These are phyloP conservation scores for Penicillium canariense DNA, from an alignment of 495 filamentous ascomycete species.

Conservation along the genomic window DNA sequence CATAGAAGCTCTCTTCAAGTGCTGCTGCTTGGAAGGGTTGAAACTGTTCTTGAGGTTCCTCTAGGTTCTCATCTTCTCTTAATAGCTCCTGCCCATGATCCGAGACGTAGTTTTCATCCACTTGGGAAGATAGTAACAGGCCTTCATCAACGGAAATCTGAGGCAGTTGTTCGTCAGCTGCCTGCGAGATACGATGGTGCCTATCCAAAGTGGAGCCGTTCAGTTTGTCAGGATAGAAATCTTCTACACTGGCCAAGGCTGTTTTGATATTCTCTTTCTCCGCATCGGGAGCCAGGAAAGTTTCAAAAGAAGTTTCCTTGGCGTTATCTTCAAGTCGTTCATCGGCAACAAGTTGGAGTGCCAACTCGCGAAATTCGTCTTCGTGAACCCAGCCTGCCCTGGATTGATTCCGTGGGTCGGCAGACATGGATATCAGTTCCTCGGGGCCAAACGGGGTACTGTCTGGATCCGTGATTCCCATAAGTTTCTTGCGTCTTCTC, in stretches of 20 bases:
- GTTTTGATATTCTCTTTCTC: conserved; percentile 66
- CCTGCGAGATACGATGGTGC: not conserved
- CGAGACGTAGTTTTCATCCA: conserved; percentile 5
- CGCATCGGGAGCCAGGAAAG: conserved; percentile 53
- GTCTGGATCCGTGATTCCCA: conserved; percentile 58
- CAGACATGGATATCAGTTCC: conserved; percentile 81
- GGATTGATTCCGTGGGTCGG: conserved; percentile 66
- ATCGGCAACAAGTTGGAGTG: conserved; percentile 56
- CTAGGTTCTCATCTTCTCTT: conserved; percentile 1
- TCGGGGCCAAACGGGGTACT: conserved; percentile 77
- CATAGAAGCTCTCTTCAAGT: conserved; percentile 27
- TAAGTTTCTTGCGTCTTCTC: conserved; percentile 65
- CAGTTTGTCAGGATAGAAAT: conserved; percentile 73
- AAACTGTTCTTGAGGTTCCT: not conserved
- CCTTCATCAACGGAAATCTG: conserved; percentile 48
- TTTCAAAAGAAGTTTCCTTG: conserved; percentile 55
- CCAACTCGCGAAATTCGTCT: conserved; percentile 69
- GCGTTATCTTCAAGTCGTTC: conserved; percentile 56
- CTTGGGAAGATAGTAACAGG: conserved; percentile 46
- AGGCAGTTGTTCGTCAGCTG: conserved; percentile 9
- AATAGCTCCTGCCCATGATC: conserved; percentile 3
- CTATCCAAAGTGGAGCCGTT: conserved; percentile 23
- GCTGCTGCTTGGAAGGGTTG: not conserved
- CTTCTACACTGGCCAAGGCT: conserved; percentile 75
- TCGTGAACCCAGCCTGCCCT: conserved; percentile 86